A percentile compares a stretch with the other conserved stretches of the same genome.
Conservation (phyloP, 176 grass and related monocot genomes). For the Ensete ventricosum region DNA sequence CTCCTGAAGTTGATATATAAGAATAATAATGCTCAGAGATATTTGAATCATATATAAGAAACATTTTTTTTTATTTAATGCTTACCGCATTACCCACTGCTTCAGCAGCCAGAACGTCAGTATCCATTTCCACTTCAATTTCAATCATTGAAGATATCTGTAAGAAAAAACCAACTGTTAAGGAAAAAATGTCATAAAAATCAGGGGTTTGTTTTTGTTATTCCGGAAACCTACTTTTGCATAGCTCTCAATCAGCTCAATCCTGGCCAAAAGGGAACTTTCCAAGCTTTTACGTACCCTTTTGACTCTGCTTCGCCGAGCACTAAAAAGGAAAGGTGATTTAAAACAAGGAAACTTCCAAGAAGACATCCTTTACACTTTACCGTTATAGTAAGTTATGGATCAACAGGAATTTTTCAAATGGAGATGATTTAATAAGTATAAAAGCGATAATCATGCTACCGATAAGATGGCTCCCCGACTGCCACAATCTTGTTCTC, state of each 20-base stretch:
- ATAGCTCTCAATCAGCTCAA: conserved; percentile 87
- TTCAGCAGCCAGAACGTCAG: conserved; percentile 91
- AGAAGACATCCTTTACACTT: neutral
- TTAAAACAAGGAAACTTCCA: neutral
- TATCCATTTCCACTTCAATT: conserved; percentile 99
- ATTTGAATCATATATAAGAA: neutral
- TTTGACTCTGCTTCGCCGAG: conserved; percentile 72
- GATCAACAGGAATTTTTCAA: neutral
- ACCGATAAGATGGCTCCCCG: conserved; percentile 90
- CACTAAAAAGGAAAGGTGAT: conserved; percentile 32
- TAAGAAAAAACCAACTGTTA: neutral
- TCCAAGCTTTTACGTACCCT: conserved; percentile 77
- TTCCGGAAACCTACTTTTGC: conserved; percentile 56
- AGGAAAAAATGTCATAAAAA: too few species aligned
- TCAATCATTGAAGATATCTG: conserved; percentile 99
- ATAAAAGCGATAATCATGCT: conserved; percentile 14
- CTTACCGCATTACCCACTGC: conserved; percentile 75
- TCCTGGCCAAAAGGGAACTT: conserved; percentile 57
- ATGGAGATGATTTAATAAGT: neutral
- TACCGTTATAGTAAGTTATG: neutral
- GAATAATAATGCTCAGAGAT: conserved; percentile 4
- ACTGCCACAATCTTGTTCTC: conserved; percentile 97
- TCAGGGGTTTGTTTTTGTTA: neutral
- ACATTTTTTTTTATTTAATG: conserved; percentile 17
- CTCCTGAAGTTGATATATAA: conserved; percentile 46